Evolutionary conservation across 768 basidiomycete species (phyloP), one percentile per base, ranked within the genome.

Genomic region (Suillus alpinus): DNA sequence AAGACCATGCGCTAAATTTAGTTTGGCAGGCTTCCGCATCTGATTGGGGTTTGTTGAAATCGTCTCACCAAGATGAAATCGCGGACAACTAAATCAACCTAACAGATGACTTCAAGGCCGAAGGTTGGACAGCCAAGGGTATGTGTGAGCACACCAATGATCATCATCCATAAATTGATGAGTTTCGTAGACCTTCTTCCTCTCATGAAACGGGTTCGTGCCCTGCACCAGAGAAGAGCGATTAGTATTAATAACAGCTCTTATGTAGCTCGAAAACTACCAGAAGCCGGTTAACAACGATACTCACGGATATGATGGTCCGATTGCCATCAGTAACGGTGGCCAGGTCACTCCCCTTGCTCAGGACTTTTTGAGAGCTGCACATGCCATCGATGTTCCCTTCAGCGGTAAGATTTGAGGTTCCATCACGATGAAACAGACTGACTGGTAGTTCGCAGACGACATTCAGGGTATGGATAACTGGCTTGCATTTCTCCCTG

Each of bases 261-360:
- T 18, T 20, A n/a, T 58, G 49, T 65, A 86, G 82, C 76, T 89
- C 59, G 87, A 89, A 80, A 87, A 88, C 76, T 89, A 90, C 70
- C 88, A 89, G 79, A 88, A 88, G 74, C 86, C 88, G 1, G 73
- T 70, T 29, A 87, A 87, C 76, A 88, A 84, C 70, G 76, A 85
- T 60, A 84, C 81, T 2, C 87, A 89, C 70, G 88, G 87, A 44
- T 88, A 88, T 63, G 82, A 86, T 60, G 88, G 88, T 4, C 87
- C 88, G n/a, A 86, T 90, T 59, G 86, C 86, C 14, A 88, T 89
- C 69, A 84, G 82, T 64, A 87, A 88, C 62, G 87, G 88, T 65
- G 86, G 87, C 57, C 80, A 83, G 23, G 80, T 87, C 63, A 85
- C 80, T 8, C 78, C 80, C 5, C 78, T 88, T 49, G 87, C 86